A percentile compares a stretch with the other conserved stretches of the same genome.
Evolutionary conservation across 164 flowering plant genomes (phyloP).

Genomic region (Taxillus chinensis): DNA sequence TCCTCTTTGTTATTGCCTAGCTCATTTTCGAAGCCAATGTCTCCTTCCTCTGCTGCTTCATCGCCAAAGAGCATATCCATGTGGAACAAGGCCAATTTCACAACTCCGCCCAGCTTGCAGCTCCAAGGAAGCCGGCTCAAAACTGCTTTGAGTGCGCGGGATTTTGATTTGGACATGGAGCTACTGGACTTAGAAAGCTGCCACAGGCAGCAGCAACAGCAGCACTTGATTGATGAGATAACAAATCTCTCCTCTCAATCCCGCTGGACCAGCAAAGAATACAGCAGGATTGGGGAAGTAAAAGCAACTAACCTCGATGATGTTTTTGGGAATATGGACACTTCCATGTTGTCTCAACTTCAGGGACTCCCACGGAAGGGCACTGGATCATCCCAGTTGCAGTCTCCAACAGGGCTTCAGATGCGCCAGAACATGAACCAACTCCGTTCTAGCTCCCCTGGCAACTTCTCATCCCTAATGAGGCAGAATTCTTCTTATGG

Average conservation of each 20-base stretch:
- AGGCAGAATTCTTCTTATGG: conserved; percentile 40
- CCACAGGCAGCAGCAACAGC: conserved; percentile 25
- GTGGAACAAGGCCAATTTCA: conserved; percentile 46
- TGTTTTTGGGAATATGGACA: conserved; percentile 44
- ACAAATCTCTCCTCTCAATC: conserved; percentile 44
- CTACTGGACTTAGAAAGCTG: conserved; percentile 43
- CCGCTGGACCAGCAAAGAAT: conserved; percentile 20
- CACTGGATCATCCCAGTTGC: conserved; percentile 30
- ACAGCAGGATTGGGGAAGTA: conserved; percentile 35
- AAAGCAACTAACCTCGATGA: conserved; percentile 65
- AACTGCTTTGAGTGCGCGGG: conserved; percentile 59
- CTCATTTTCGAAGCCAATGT: conserved; percentile 62
- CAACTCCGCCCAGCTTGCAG: conserved; percentile 64
- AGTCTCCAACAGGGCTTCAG: conserved; percentile 48
- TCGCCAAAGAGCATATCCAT: conserved; percentile 39
- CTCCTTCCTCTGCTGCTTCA: conserved; percentile 31
- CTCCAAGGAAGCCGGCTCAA: conserved; percentile 77
- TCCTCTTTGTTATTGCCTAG: conserved; percentile 32
- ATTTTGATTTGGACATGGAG: conserved; percentile 60
- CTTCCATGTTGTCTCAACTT: conserved; percentile 38
- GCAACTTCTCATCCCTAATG: conserved; percentile 39
- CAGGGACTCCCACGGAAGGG: conserved; percentile 34
- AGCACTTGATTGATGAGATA: conserved; percentile 59
- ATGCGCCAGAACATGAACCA: conserved; percentile 49
- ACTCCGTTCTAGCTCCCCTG: conserved; percentile 41